Evolutionary conservation across 148 eudicot species (phyloP).

Genomic region (Vaccinium myrtillus): DNA sequence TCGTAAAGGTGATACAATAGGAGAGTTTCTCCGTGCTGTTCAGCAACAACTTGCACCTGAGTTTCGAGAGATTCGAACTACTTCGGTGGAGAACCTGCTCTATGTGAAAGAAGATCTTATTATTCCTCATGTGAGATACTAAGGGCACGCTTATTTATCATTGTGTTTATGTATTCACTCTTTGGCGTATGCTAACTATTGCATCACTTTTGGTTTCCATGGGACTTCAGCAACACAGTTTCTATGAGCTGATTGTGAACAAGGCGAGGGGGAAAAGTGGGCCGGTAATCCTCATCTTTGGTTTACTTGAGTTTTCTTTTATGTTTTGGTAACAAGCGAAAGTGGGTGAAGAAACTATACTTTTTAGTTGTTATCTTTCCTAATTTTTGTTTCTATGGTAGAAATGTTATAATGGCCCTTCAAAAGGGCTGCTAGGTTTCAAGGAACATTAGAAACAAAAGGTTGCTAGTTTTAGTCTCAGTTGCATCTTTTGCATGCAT

Average conservation of each 20-base stretch:
- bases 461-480: background rate
- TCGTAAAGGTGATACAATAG: constrained; percentile 91
- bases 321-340: background rate
- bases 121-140: constrained; percentile 80
- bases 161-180: background rate
- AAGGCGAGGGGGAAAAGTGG: constrained; percentile 99
- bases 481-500: background rate
- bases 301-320: constrained; percentile 13
- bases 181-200: constrained; percentile 20
- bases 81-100: constrained; percentile 94
- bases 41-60: constrained; percentile 99
- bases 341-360: background rate
- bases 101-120: constrained; percentile 99
- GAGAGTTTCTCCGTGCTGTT: constrained; percentile 87
- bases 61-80: constrained; percentile 90
- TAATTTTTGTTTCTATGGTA: background rate
- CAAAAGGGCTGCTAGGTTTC: background rate
- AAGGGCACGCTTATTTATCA: background rate
- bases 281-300: constrained; percentile 55
- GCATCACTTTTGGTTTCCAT: constrained; percentile 10
- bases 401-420: background rate
- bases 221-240: constrained; percentile 83
- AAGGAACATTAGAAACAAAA: background rate
- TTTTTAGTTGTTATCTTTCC: background rate
- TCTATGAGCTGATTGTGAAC: constrained; percentile 93